Evolutionary conservation across 2,329 filamentous ascomycete species (phyloP), one percentile per base, ranked within the genome.

Genomic region (Lecanicillium sp.): DNA sequence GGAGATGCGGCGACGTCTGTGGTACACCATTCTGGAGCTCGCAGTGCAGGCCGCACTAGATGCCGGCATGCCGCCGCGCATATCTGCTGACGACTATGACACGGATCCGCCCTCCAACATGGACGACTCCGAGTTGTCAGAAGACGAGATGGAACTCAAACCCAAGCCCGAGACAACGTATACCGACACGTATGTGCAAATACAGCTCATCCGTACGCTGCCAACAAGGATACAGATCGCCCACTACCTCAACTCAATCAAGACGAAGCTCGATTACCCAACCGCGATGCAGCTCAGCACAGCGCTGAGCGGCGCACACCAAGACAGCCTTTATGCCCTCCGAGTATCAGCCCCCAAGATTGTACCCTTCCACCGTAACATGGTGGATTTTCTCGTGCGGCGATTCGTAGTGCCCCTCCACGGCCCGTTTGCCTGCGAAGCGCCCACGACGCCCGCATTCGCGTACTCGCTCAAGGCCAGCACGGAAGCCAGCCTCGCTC

Each of bases 331-430:
- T 36, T 3, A n/a, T n/a, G 36, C 20, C 5, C 21, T 32, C n/a
- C 11, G 43, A 39, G 4, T 51, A 52, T 2, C 27, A 9, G 2
- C n/a, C 14, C 24, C 27, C 20, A n/a, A 20, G 6, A 51, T 59
- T n/a, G 62, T 60, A 0, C 21, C 57, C 0, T 75, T 74, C 49
- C 68, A 73, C 33, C 60, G 67, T 2, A 77, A 77, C 49, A 56
- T 80, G 5, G 60, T 78, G 21, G 71, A 79, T 41, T 71, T 74
- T 33, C 62, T 76, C 0, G 64, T 76, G 4, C 73, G 74, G 5
- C 74, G 79, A 12, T 81, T 79, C 55, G 55, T 81, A 2, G 68
- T 82, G 12, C 67, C 71, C 1, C 62, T 83, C 0, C 78, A 83
- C 52, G 70, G 68, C 7, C 64, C 71, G 1, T 79, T 73, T 55